Conservation (phyloP, 441 rosid species). For the Pelargonium fulgidum region DNA sequence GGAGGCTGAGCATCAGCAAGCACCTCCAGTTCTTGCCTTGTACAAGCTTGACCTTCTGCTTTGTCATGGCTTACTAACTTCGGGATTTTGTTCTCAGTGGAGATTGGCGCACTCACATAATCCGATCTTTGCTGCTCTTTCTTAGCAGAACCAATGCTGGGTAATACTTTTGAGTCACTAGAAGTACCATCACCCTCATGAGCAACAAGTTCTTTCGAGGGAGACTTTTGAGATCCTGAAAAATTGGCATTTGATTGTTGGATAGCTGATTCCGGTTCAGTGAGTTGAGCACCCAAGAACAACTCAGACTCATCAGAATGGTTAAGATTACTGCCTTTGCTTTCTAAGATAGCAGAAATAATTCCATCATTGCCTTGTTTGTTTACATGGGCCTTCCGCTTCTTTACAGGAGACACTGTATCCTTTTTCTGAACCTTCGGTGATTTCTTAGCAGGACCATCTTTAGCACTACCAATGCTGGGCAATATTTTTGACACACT, state of each 20-base stretch:
- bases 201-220: slow-evolving; percentile 64
- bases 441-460: slow-evolving; percentile 18
- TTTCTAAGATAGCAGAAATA: slow-evolving; percentile 20
- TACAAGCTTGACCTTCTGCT: slow-evolving; percentile 15
- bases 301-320: slow-evolving; percentile 13
- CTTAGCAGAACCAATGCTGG: slow-evolving; percentile 24
- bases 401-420: slow-evolving; percentile 25
- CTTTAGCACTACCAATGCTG: slow-evolving; percentile 16
- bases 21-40: slow-evolving; percentile 18
- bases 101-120: slow-evolving; percentile 11
- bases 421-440: slow-evolving; percentile 24
- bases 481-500: slow-evolving; percentile 5
- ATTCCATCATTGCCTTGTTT: slow-evolving; percentile 31
- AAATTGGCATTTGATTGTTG: slow-evolving; percentile 25
- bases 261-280: slow-evolving; percentile 22
- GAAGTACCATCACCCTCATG: slow-evolving; percentile 31
- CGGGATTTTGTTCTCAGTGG: slow-evolving; percentile 22
- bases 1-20: slow-evolving; percentile 22
- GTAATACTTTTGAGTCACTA: slow-evolving; percentile 43
- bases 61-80: slow-evolving; percentile 21
- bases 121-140: slow-evolving; percentile 26
- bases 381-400: slow-evolving; percentile 23
- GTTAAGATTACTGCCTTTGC: slow-evolving; percentile 21
- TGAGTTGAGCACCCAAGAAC: slow-evolving; percentile 18
- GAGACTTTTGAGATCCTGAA: slow-evolving; percentile 59